A percentile compares a stretch with the other conserved stretches of the same genome.
phyloP scores from a whole-genome alignment of 768 basidiomycete species.

The Auricularia auricula-judae region DNA sequence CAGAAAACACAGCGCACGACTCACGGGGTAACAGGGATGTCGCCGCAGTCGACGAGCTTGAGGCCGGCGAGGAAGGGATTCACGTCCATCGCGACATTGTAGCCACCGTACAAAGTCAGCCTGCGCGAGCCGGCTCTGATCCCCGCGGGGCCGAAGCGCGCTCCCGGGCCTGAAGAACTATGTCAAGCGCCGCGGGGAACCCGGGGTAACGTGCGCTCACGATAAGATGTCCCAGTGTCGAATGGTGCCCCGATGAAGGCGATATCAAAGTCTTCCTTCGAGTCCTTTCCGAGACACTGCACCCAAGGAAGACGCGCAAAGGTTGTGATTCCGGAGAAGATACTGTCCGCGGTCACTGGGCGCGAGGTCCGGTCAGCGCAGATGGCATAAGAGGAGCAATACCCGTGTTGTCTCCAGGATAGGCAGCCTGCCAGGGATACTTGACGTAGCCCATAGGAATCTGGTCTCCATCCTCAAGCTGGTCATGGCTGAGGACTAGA shows the following conservation, averaged over 20 bases:
- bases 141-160: slow-evolving; percentile 76
- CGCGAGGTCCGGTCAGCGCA: background rate
- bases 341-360: slow-evolving; percentile 61
- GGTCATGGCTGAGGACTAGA: slow-evolving; percentile 18
- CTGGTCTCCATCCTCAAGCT: slow-evolving; percentile 30
- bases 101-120: slow-evolving; percentile 64
- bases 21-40: slow-evolving; percentile 59
- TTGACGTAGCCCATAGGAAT: slow-evolving; percentile 57
- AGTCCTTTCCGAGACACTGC: slow-evolving; percentile 58
- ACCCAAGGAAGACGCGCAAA: slow-evolving; percentile 85
- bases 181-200: slow-evolving; percentile 40
- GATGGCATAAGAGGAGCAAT: background rate
- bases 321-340: slow-evolving; percentile 74
- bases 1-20: background rate
- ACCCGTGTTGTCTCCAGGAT: slow-evolving; percentile 52
- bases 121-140: slow-evolving; percentile 73
- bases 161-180: slow-evolving; percentile 68
- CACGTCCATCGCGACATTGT: slow-evolving; percentile 61
- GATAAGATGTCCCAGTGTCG: slow-evolving; percentile 22
- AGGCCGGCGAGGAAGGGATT: slow-evolving; percentile 64
- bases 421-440: slow-evolving; percentile 51
- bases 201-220: background rate
- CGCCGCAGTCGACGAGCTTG: slow-evolving; percentile 66
- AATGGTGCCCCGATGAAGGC: slow-evolving; percentile 76
- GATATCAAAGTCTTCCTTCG: slow-evolving; percentile 54